Percentiles rank a stretch among this genome's conserved stretches.
Conservation (phyloP, 352 stramenopile species). For the Pseudoperonospora humuli region DNA sequence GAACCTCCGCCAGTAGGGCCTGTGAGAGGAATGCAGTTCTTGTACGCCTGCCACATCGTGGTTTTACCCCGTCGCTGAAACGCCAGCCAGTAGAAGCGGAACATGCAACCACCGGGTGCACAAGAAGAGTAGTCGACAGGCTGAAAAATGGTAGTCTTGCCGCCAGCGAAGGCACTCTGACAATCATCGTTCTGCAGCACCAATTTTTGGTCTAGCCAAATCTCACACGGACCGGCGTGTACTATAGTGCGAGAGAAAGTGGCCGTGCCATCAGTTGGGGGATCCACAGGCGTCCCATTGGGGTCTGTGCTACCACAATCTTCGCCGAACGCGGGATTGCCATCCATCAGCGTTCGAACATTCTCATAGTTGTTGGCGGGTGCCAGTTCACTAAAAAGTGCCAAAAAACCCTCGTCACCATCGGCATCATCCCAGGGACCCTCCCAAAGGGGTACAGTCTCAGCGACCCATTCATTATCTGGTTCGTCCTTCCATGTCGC, state of each 20-base stretch:
- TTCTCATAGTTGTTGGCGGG: constrained; percentile 16
- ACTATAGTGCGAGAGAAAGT: constrained; percentile 26
- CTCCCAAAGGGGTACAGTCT: constrained; percentile 17
- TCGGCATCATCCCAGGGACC: constrained; percentile 16
- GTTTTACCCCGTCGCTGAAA: constrained; percentile 20
- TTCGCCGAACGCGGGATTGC: neutral
- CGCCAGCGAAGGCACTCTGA: constrained; percentile 19
- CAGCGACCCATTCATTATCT: constrained; percentile 14
- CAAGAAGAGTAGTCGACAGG: constrained; percentile 31
- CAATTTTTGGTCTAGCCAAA: constrained; percentile 25
- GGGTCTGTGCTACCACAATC: constrained; percentile 21
- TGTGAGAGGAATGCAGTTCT: constrained; percentile 21
- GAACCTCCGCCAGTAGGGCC: too few species aligned
- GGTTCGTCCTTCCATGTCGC: constrained; percentile 8
- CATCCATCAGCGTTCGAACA: constrained; percentile 23
- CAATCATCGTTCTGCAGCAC: constrained; percentile 30
- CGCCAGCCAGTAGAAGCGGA: constrained; percentile 30
- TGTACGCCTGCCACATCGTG: constrained; percentile 30
- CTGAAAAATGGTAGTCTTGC: constrained; percentile 23
- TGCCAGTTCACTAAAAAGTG: constrained; percentile 21
- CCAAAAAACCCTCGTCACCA: constrained; percentile 8
- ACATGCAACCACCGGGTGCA: constrained; percentile 19
- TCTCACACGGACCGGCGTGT: constrained; percentile 22
- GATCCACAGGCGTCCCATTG: constrained; percentile 13
- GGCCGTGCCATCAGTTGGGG: constrained; percentile 9